Percentiles rank a stretch among this genome's conserved stretches.
Conservation (phyloP, 768 basidiomycete species). For the Rhizopogon roseolus region DNA sequence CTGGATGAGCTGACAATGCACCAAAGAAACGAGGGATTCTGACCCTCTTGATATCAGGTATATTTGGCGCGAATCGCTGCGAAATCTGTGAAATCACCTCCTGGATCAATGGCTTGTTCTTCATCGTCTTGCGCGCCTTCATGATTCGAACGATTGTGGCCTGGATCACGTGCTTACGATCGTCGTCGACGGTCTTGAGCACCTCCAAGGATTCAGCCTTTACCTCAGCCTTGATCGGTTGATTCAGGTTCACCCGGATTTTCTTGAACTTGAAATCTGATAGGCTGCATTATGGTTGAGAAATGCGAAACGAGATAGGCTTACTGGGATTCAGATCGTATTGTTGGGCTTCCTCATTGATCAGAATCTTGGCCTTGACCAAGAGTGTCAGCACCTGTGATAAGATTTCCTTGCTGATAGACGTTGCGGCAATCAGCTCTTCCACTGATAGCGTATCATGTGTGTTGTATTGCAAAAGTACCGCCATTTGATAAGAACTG, state of each 20-base stretch:
- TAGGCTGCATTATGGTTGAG: neutral
- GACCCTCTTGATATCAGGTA: slow-evolving; percentile 96
- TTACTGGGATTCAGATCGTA: slow-evolving; percentile 88
- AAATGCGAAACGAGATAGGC: slow-evolving; percentile 2
- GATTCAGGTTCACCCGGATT: slow-evolving; percentile 87
- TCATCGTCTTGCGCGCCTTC: slow-evolving; percentile 95
- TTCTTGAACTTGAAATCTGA: slow-evolving; percentile 90
- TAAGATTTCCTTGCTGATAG: slow-evolving; percentile 75
- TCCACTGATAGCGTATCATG: slow-evolving; percentile 80
- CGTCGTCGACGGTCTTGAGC: slow-evolving; percentile 92
- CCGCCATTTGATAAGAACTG: slow-evolving; percentile 91
- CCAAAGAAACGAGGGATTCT: neutral
- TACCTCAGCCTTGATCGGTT: slow-evolving; percentile 91
- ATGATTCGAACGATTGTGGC: slow-evolving; percentile 94
- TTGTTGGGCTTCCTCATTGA: slow-evolving; percentile 84
- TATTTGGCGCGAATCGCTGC: slow-evolving; percentile 86
- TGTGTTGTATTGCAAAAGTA: slow-evolving; percentile 92
- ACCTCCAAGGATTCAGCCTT: slow-evolving; percentile 89
- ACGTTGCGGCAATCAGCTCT: slow-evolving; percentile 76
- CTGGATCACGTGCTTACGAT: slow-evolving; percentile 94
- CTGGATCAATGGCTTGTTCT: slow-evolving; percentile 85
- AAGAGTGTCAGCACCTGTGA: slow-evolving; percentile 59
- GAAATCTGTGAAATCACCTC: slow-evolving; percentile 90
- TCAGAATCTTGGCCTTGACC: slow-evolving; percentile 83
- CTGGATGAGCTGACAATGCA: slow-evolving; percentile 3